Percentiles rank a stretch among this genome's conserved stretches.
Conservation (phyloP, 352 stramenopile species). For the Globisporangium emineosum region DNA sequence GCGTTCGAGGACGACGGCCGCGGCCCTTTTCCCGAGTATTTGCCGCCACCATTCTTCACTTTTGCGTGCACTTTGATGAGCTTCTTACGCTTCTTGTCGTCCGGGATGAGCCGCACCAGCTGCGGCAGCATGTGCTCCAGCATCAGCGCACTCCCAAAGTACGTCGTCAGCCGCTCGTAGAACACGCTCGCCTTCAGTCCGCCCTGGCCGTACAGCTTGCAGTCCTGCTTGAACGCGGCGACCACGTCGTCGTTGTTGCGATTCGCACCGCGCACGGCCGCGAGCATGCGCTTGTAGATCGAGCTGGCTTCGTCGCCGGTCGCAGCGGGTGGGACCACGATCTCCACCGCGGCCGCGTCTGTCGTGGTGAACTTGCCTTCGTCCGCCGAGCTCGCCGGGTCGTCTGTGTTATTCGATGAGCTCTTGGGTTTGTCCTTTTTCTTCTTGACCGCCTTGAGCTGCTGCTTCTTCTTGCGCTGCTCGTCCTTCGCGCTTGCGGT, state of each 20-base stretch:
- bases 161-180: slow-evolving; percentile 46
- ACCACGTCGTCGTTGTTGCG: slow-evolving; percentile 69
- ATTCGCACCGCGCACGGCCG: slow-evolving; percentile 71
- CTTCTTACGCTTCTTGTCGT: slow-evolving; percentile 75
- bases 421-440: slow-evolving; percentile 13
- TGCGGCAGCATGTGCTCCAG: slow-evolving; percentile 80
- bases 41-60: slow-evolving; percentile 12
- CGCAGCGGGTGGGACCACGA: slow-evolving; percentile 53
- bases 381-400: slow-evolving; percentile 8
- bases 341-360: slow-evolving; percentile 14
- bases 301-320: slow-evolving; percentile 63
- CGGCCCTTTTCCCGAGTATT: slow-evolving; percentile 5
- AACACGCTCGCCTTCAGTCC: slow-evolving; percentile 62
- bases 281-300: slow-evolving; percentile 83
- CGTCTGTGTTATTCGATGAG: slow-evolving; percentile 27
- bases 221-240: slow-evolving; percentile 73
- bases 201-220: slow-evolving; percentile 70
- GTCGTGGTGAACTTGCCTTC: background rate
- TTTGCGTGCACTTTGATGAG: slow-evolving; percentile 59
- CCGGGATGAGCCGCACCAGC: slow-evolving; percentile 68
- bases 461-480: slow-evolving; percentile 21
- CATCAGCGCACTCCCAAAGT: slow-evolving; percentile 75
- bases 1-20: slow-evolving; percentile 38
- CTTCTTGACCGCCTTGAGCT: slow-evolving; percentile 10
- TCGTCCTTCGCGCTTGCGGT: slow-evolving; percentile 13